phyloP scores from a whole-genome alignment of 805 yeast species.

The Candida sphagnicola region DNA sequence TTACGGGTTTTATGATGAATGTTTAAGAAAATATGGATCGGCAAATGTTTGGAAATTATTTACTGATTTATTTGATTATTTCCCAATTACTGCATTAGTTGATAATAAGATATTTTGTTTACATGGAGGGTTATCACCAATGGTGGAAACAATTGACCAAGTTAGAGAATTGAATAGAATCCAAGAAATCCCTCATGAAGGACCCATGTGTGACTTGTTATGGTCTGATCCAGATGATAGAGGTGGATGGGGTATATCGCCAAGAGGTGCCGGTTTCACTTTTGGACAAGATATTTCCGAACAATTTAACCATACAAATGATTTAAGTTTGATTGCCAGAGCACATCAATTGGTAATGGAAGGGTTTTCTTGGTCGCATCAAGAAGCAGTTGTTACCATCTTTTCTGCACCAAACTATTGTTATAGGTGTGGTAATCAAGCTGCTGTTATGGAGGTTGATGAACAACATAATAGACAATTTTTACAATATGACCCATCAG shows the following conservation, averaged over 20 bases:
- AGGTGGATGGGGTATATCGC: conserved; percentile 97
- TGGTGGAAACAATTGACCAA: conserved; percentile 90
- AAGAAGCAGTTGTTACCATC: conserved; percentile 89
- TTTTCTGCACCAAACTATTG: conserved; percentile 96
- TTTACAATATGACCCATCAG: conserved; percentile 92
- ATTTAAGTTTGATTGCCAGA: conserved; percentile 79
- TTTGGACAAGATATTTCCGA: conserved; percentile 95
- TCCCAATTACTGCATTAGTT: conserved; percentile 90
- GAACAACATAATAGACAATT: conserved; percentile 89
- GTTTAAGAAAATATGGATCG: conserved; percentile 86
- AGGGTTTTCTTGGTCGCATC: conserved; percentile 93
- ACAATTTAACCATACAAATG: conserved; percentile 90
- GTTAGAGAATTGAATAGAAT: conserved; percentile 85
- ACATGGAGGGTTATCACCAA: conserved; percentile 94
- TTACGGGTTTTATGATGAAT: conserved; percentile 93
- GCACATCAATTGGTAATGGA: conserved; percentile 99
- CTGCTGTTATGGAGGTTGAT: conserved; percentile 97
- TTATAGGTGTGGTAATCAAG: conserved; percentile 97
- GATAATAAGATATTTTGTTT: conserved; percentile 88
- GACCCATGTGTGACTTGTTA: conserved; percentile 93
- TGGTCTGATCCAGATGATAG: conserved; percentile 98
- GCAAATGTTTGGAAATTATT: conserved; percentile 93
- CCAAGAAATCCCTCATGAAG: conserved; percentile 97
- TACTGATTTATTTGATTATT: conserved; percentile 87
- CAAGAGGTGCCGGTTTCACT: conserved; percentile 98